phyloP scores from a whole-genome alignment of 1,284 basidiomycete genomes.

The Ceratobasidium sp. region DNA sequence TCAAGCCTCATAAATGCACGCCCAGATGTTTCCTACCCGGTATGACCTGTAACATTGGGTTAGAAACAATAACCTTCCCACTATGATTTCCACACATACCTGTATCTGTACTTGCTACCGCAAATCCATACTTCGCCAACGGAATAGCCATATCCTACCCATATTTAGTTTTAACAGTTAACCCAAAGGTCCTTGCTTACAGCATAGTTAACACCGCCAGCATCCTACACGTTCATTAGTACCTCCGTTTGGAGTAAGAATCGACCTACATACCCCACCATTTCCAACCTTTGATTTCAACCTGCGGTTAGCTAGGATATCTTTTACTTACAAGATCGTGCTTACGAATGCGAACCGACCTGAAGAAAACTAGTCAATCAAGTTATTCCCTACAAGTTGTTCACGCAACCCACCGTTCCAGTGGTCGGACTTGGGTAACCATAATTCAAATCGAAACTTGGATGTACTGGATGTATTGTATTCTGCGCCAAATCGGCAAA shows the following conservation, averaged over 20 bases:
- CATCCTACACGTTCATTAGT: slow-evolving; percentile 5
- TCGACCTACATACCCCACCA: slow-evolving; percentile 21
- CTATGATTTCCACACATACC: slow-evolving; percentile 3
- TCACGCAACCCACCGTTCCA: slow-evolving; percentile 7
- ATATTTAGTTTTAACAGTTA: background rate
- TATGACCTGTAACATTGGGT: slow-evolving; percentile 13
- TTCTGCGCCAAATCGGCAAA: slow-evolving; percentile 34
- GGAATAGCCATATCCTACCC: slow-evolving; percentile 30
- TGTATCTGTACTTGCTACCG: slow-evolving; percentile 23
- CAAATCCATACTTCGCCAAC: slow-evolving; percentile 35
- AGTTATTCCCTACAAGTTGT: background rate
- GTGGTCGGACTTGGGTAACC: background rate
- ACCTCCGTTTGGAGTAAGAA: background rate
- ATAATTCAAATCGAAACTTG: slow-evolving; percentile 2
- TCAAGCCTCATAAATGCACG: no score
- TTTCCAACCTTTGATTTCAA: slow-evolving; percentile 21
- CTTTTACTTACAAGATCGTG: background rate
- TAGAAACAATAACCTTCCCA: background rate
- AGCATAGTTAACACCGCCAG: slow-evolving; percentile 23
- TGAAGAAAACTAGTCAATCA: background rate
- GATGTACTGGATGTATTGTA: slow-evolving; percentile 33
- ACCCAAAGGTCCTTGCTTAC: slow-evolving; percentile 1
- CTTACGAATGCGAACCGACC: slow-evolving; percentile 38
- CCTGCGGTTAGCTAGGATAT: background rate
- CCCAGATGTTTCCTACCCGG: slow-evolving; percentile 8